phyloP scores from a whole-genome alignment of 2,329 filamentous ascomycete species.

The Aaosphaeria pasadenensis region DNA sequence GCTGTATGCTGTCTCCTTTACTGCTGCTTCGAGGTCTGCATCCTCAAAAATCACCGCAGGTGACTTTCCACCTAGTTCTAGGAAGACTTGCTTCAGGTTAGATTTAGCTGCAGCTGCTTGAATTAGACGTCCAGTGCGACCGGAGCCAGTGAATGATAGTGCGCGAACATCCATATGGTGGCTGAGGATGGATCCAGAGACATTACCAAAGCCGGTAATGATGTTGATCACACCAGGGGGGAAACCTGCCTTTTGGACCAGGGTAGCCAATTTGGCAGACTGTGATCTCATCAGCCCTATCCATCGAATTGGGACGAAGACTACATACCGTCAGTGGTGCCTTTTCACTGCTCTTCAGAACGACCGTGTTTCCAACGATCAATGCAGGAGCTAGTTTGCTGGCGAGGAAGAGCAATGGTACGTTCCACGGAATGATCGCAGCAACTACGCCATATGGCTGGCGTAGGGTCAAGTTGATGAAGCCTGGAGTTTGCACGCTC shows the following conservation, averaged over 20 bases:
- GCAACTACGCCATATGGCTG: conserved; percentile 78
- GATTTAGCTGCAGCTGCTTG: conserved; percentile 68
- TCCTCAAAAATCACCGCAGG: conserved; percentile 79
- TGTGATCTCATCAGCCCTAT: conserved; percentile 33
- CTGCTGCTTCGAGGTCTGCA: conserved; percentile 72
- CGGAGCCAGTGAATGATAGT: conserved; percentile 78
- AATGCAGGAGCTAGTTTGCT: conserved; percentile 27
- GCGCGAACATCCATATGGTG: conserved; percentile 81
- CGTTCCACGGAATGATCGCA: conserved; percentile 68
- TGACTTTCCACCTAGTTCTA: conserved; percentile 85
- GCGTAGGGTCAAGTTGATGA: conserved; percentile 65
- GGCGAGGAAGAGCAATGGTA: conserved; percentile 24
- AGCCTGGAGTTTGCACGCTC: conserved; percentile 47
- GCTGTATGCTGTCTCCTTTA: conserved; percentile 50
- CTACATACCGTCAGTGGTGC: conserved; percentile 71
- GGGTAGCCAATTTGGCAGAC: conserved; percentile 76
- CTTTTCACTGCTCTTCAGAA: conserved; percentile 32
- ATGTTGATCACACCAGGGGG: conserved; percentile 78
- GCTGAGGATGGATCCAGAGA: conserved; percentile 73
- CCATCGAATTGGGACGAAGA: not conserved
- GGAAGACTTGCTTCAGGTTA: conserved; percentile 82
- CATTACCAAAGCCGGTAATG: conserved; percentile 73
- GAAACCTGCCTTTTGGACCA: conserved; percentile 75
- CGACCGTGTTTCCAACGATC: conserved; percentile 32
- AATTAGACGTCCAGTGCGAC: conserved; percentile 84